phyloP scores from a whole-genome alignment of 2,329 filamentous ascomycete genomes.

The Phoma sp. region DNA sequence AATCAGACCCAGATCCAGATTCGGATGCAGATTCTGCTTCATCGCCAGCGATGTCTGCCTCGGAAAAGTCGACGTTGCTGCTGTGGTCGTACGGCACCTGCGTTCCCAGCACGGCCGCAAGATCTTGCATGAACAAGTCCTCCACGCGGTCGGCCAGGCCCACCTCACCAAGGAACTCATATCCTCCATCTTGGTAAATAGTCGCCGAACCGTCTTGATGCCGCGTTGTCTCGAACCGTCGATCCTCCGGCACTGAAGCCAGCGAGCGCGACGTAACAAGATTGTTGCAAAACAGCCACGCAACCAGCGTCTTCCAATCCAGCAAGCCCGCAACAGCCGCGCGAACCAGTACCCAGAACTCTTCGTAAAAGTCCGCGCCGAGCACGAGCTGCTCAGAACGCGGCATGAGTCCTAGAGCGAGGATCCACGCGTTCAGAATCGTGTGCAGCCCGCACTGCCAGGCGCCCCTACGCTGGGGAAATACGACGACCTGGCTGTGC shows the following conservation, averaged over 20 bases:
- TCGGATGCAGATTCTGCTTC: neutral
- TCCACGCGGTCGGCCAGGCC: neutral
- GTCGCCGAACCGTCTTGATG: neutral
- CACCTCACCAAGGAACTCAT: neutral
- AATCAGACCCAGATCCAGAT: no score
- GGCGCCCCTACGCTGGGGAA: neutral
- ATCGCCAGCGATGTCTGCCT: neutral
- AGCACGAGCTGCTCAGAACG: neutral
- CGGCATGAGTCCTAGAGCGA: conserved; percentile 31
- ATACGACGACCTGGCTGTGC: neutral
- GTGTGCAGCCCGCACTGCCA: conserved; percentile 23
- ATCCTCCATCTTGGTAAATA: no score
- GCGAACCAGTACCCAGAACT: neutral
- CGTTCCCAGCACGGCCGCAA: neutral
- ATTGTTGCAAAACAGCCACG: neutral
- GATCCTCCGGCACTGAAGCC: neutral
- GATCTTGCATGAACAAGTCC: neutral
- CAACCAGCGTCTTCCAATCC: neutral
- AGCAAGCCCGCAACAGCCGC: neutral
- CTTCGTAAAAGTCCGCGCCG: neutral
- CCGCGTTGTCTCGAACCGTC: neutral
- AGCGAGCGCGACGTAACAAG: neutral
- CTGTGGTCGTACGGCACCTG: neutral
- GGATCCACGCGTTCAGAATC: conserved; percentile 35
- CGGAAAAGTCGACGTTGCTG: neutral